phyloP scores from a whole-genome alignment of 23 red algal genomes.

The Agarophyton chilense region DNA sequence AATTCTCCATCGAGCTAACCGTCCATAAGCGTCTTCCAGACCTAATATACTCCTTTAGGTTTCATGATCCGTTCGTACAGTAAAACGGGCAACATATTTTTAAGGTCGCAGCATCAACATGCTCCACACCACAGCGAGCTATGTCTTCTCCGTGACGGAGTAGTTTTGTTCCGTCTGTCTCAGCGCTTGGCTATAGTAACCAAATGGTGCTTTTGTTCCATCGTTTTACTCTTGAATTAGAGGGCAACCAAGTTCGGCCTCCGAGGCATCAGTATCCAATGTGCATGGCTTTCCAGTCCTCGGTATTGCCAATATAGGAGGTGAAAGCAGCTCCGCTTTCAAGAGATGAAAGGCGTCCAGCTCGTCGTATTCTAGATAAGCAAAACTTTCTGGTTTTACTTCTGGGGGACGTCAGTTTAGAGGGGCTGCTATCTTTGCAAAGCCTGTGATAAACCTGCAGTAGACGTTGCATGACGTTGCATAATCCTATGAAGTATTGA shows the following conservation, averaged over 20 bases:
- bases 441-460: too few species aligned
- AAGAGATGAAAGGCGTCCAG: too few species aligned
- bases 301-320: too few species aligned
- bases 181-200: constrained; percentile 33
- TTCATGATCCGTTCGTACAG: constrained; percentile 31
- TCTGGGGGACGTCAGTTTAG: too few species aligned
- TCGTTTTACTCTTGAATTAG: constrained; percentile 10
- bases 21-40: not conserved
- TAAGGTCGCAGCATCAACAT: constrained; percentile 11
- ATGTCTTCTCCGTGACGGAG: not conserved
- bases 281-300: too few species aligned
- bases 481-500: constrained; percentile 7
- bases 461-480: not conserved
- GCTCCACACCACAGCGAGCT: constrained; percentile 42
- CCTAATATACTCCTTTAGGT: constrained; percentile 28
- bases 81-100: constrained; percentile 14
- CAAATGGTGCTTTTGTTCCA: not conserved
- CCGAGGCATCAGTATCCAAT: too few species aligned
- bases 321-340: too few species aligned
- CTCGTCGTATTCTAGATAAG: too few species aligned
- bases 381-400: too few species aligned
- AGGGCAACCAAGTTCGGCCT: constrained; percentile 14
- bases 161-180: constrained; percentile 19
- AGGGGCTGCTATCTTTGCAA: too few species aligned
- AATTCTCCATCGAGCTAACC: constrained; percentile 14